A percentile compares a stretch with the other conserved stretches of the same genome.
phyloP scores from a whole-genome alignment of 495 filamentous ascomycete species.

The Penicillium verhagenii region DNA sequence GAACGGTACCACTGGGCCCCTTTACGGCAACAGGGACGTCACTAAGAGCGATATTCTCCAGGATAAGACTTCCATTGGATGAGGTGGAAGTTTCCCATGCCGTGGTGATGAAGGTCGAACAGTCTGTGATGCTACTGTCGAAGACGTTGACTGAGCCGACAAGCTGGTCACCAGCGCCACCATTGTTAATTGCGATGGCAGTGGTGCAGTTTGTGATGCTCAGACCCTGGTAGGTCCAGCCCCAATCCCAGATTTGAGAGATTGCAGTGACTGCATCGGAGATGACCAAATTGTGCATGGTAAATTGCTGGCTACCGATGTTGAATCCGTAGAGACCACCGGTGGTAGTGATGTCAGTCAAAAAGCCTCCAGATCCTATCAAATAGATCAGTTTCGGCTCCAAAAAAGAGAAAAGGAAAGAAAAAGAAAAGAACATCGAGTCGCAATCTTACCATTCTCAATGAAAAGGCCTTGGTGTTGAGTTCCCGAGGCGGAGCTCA shows the following conservation, averaged over 20 bases:
- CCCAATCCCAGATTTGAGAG: conserved; percentile 59
- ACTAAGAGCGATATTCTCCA: conserved; percentile 68
- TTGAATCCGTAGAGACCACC: conserved; percentile 66
- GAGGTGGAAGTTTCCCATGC: conserved; percentile 37
- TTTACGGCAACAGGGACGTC: conserved; percentile 62
- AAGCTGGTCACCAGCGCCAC: conserved; percentile 30
- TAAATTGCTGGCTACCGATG: conserved; percentile 80
- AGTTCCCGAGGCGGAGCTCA: conserved; percentile 58
- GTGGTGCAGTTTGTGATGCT: conserved; percentile 51
- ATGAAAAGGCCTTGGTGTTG: conserved; percentile 73
- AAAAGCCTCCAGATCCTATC: conserved; percentile 67
- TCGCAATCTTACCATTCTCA: conserved; percentile 56
- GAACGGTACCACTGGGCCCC: conserved; percentile 48
- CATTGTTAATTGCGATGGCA: conserved; percentile 47
- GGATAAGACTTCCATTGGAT: conserved; percentile 52
- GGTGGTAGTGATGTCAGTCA: conserved; percentile 62
- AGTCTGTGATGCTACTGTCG: conserved; percentile 62
- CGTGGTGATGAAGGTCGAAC: conserved; percentile 62
- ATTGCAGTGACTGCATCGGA: conserved; percentile 61
- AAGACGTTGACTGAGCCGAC: conserved; percentile 52
- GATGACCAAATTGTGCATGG: conserved; percentile 71
- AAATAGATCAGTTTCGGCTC: neutral
- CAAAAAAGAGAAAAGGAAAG: too few relatives aligned
- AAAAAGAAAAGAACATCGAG: too few relatives aligned
- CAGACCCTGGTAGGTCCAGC: conserved; percentile 54